Evolutionary conservation across 371 early-diverging fungal species (phyloP), one percentile per base, ranked within the genome.

Genomic region (Apophysomyces variabilis): DNA sequence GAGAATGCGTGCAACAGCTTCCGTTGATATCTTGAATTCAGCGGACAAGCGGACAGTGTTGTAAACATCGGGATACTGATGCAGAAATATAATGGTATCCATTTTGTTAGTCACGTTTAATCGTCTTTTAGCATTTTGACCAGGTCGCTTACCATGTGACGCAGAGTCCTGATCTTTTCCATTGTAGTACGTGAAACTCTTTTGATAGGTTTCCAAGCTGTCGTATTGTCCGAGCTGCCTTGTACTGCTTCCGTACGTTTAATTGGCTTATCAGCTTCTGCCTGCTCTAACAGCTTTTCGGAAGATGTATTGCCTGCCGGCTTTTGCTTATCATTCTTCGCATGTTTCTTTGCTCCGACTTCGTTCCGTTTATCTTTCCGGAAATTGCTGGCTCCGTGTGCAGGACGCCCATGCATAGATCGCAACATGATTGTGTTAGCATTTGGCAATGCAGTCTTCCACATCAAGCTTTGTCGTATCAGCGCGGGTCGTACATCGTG

Each of bases 131-230:
- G 21, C n/a, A 3, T 26, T 11, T 35, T 21, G 4, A n/a, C 21
- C 7, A 5, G 21, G 21, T 50, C 21, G 12, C 47, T 69, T 71
- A 78, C 78, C 38, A 50, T 37, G 12, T 69, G 62, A 38, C 65
- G 60, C n/a, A 75, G 65, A 6, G 60, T 38, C 38, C 75, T 66
- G 12, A 78, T 71, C 38, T 75, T 69, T 32, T 69, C 66, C 78
- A 78, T 78, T 7, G 78, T 75, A 13, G 60, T 54, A 39, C 78
- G 67, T 4, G 78, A 78, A n/a, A 78, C 69, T 43, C 78, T 60
- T 37, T 78, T 78, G 45, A 66, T 78, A 3, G 78, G 78, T 32
- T 14, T 13, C 78, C 78, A 78, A 5, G 8, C 1, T n/a, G 4
- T 50, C 21, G 54, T 3, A 4, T 5, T n/a, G 5, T 50, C 54